Conservation (phyloP, 148 eudicot species). For the Heliosperma pusillum region DNA sequence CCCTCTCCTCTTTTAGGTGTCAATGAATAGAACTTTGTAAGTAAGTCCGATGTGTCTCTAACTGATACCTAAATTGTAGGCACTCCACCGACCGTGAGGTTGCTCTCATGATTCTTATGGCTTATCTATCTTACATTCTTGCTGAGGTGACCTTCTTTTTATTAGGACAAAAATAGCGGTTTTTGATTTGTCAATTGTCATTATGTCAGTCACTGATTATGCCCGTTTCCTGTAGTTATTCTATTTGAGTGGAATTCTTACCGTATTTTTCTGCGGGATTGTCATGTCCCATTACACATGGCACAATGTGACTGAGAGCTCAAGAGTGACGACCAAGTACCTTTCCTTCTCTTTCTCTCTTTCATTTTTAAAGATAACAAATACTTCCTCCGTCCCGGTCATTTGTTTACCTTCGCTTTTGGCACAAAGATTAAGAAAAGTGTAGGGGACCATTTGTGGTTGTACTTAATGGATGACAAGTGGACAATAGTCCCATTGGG, state of each 20-base stretch:
- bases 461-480: too few relatives aligned
- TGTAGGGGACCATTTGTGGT: too few relatives aligned
- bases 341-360: conserved; percentile 14
- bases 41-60: background rate
- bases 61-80: conserved; percentile 39
- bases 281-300: conserved; percentile 94
- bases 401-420: too few relatives aligned
- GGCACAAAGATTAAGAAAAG: too few relatives aligned
- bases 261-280: conserved; percentile 89
- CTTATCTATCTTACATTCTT: conserved; percentile 78
- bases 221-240: conserved; percentile 49
- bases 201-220: conserved; percentile 2
- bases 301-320: conserved; percentile 83
- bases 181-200: background rate
- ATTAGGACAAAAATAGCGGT: background rate
- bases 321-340: conserved; percentile 83
- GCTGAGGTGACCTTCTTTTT: conserved; percentile 52
- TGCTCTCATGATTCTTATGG: conserved; percentile 87
- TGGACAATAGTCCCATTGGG: too few relatives aligned
- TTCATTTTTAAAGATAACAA: background rate
- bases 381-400: too few relatives aligned
- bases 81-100: conserved; percentile 89
- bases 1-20: too few relatives aligned
- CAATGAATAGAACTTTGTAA: background rate
- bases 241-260: conserved; percentile 79